Conservation (phyloP, 768 basidiomycete species). For the Favolaschia claudopus region DNA sequence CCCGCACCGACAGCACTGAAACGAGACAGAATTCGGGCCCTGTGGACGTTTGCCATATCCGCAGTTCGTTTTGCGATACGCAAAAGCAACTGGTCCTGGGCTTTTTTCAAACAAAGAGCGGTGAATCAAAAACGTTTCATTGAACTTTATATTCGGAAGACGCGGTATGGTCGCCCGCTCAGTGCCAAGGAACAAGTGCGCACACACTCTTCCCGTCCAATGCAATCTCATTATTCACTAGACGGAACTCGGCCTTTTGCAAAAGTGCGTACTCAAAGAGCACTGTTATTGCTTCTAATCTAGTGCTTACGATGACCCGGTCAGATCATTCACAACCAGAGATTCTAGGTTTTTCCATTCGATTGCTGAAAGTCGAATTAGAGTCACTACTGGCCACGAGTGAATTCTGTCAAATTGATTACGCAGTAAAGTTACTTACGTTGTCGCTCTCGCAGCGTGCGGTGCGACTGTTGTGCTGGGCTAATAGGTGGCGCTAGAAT, state of each 20-base stretch:
- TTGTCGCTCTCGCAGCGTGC: background rate
- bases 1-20: slow-evolving; percentile 33
- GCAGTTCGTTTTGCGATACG: slow-evolving; percentile 34
- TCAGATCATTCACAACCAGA: background rate
- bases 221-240: too few relatives aligned
- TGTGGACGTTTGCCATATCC: slow-evolving; percentile 41
- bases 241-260: slow-evolving; percentile 23
- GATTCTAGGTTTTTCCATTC: slow-evolving; percentile 29
- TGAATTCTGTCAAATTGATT: background rate
- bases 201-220: too few relatives aligned
- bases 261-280: slow-evolving; percentile 30
- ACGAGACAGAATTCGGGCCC: slow-evolving; percentile 32
- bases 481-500: slow-evolving; percentile 22
- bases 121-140: slow-evolving; percentile 31
- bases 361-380: slow-evolving; percentile 25
- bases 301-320: too few relatives aligned
- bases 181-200: slow-evolving; percentile 23
- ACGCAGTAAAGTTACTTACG: background rate
- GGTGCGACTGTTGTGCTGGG: slow-evolving; percentile 22
- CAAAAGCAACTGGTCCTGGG: slow-evolving; percentile 35
- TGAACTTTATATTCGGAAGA: slow-evolving; percentile 31
- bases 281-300: slow-evolving; percentile 15
- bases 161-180: slow-evolving; percentile 30
- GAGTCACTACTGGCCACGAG: slow-evolving; percentile 34
- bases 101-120: slow-evolving; percentile 38